Evolutionary conservation across 257 asterid genomes (phyloP), one percentile per base, ranked within the genome.

Genomic region (Anisodus tanguticus): DNA sequence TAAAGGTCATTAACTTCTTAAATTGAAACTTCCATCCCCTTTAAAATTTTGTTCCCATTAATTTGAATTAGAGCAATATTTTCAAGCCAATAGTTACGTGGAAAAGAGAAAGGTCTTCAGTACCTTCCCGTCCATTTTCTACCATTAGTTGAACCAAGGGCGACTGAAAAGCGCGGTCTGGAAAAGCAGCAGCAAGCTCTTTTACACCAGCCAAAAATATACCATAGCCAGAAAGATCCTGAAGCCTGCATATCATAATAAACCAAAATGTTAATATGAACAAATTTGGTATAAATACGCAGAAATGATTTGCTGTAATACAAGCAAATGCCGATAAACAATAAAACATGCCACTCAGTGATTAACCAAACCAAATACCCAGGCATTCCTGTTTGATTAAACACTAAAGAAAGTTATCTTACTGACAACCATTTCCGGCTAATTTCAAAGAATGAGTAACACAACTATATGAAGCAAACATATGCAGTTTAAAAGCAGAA

Each of bases 121-220:
- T 62, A 81, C 84, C 84, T 62, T 41, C 26, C 22, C 58, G 59
- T 54, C 84, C 84, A 63, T 81, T 63, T 63, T 81, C 84, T 19
- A 81, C 62, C 84, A 81, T 62, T 22, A 81, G 84, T 81, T 63
- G 84, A 81, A 81, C 84, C 60, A 81, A 81, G 0, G 84, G 84
- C 0, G 84, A 81, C 63, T 62, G 84, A 35, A 81, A 81, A 81
- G 84, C 35, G 0, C 84, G 63, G 74, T 45, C 84, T 4, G 84
- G 77, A 63, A 63, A 63, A 19, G 84, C 77, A 45, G 84, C 62
- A 62, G 12, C 77, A 59, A 60, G 63, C 58, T 81, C 76, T 43
- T n/a, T 11, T 43, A 62, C 84, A 8, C 4, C 59, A 43, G 84
- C 84, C 60, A 81, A 51, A 81, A 63, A 63, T 41, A 62, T 45